Conservation (phyloP, 1,139 yeast genomes). For the Petasospora fabianii region DNA sequence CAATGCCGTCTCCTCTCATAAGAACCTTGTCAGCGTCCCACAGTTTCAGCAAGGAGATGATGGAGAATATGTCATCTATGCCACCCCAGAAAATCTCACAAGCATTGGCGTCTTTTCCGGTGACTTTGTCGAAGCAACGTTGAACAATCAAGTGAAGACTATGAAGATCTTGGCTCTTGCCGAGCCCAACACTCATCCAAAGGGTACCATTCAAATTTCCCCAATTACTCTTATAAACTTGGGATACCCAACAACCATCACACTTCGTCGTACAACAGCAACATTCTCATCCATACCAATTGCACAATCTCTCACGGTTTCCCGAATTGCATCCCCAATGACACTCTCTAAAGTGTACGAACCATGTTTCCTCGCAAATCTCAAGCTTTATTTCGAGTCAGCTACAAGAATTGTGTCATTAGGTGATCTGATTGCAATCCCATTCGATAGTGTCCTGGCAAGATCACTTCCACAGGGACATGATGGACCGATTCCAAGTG, state of each 20-base stretch:
- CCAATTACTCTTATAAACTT: conserved; percentile 62
- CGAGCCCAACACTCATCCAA: conserved; percentile 53
- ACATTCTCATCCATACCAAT: conserved; percentile 18
- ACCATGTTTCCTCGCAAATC: conserved; percentile 61
- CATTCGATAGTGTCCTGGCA: conserved; percentile 70
- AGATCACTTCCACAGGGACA: conserved; percentile 43
- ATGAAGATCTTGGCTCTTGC: conserved; percentile 56
- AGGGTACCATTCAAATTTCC: conserved; percentile 49
- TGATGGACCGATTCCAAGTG: conserved; percentile 42
- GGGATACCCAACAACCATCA: conserved; percentile 34
- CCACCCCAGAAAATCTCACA: conserved; percentile 50
- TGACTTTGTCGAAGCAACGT: conserved; percentile 48
- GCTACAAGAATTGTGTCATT: conserved; percentile 53
- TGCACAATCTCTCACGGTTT: conserved; percentile 39
- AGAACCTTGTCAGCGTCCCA: conserved; percentile 23
- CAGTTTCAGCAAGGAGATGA: conserved; percentile 32
- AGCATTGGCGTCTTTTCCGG: conserved; percentile 66
- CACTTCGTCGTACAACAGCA: conserved; percentile 25
- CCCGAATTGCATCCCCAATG: conserved; percentile 68
- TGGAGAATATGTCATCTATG: conserved; percentile 47
- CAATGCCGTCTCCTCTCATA: conserved; percentile 8
- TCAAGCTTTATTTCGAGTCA: conserved; percentile 55
- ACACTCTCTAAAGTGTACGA: conserved; percentile 68
- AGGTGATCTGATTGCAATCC: conserved; percentile 72
- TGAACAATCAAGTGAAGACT: conserved; percentile 26